phyloP scores from a whole-genome alignment of 2,329 filamentous ascomycete genomes.

The Rutstroemia sp. region DNA sequence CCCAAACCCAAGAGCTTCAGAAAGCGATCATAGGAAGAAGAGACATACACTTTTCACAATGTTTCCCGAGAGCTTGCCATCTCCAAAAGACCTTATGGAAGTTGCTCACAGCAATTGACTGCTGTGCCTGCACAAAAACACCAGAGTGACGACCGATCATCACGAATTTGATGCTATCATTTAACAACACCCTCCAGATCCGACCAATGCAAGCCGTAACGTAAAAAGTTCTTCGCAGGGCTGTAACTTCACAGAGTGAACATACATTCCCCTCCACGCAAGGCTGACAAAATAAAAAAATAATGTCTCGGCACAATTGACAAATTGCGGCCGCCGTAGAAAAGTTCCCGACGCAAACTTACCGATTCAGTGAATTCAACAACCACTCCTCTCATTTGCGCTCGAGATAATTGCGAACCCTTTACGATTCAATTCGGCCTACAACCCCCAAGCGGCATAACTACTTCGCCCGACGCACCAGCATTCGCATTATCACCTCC shows the following conservation, averaged over 20 bases:
- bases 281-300: neutral
- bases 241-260: neutral
- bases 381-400: slow-evolving; percentile 3
- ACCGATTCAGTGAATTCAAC: neutral
- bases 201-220: neutral
- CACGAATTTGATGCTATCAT: neutral
- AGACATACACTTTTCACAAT: slow-evolving; percentile 1
- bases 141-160: neutral
- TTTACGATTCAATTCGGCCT: too few species aligned
- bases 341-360: neutral
- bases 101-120: neutral
- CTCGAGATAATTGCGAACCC: neutral
- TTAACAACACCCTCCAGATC: neutral
- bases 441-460: too few species aligned
- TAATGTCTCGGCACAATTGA: neutral
- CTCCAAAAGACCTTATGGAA: slow-evolving; percentile 3
- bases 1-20: neutral
- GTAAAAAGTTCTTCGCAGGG: neutral
- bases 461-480: too few species aligned
- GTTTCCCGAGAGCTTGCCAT: neutral
- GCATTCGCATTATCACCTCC: too few species aligned
- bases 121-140: neutral
- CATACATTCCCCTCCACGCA: neutral
- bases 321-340: neutral
- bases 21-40: neutral